Percentiles rank a stretch among this genome's conserved stretches.
phyloP scores from a whole-genome alignment of 2,329 filamentous ascomycete species.

The Penicillium sp. region DNA sequence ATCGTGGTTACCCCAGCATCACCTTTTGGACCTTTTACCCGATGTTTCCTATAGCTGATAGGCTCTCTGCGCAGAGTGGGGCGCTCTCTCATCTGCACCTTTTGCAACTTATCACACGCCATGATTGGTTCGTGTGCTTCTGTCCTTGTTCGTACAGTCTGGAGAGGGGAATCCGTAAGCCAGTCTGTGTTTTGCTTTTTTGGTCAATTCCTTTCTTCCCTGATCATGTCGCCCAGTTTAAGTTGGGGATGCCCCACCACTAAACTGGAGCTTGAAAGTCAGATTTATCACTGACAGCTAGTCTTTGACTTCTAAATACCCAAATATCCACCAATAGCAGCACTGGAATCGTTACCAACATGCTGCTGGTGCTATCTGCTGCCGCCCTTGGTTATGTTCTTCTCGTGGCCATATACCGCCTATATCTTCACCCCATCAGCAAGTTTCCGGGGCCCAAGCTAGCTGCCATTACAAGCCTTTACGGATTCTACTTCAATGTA shows the following conservation, averaged over 20 bases:
- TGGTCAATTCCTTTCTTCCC: neutral
- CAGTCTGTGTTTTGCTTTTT: neutral
- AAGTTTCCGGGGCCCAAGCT: neutral
- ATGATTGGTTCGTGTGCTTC: neutral
- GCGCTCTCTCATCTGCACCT: neutral
- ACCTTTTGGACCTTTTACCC: neutral
- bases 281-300: neutral
- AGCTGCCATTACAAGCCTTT: neutral
- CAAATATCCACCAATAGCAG: neutral
- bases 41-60: neutral
- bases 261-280: neutral
- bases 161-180: neutral
- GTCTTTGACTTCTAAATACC: neutral
- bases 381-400: neutral
- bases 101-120: neutral
- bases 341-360: neutral
- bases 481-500: neutral
- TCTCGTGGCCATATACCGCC: neutral
- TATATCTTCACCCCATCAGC: neutral
- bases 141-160: neutral
- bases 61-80: neutral
- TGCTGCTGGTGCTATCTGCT: neutral
- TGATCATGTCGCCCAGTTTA: neutral
- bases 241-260: neutral
- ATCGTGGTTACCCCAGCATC: neutral